Conservation (phyloP, 441 rosid species). For the Omphalea diandra region DNA sequence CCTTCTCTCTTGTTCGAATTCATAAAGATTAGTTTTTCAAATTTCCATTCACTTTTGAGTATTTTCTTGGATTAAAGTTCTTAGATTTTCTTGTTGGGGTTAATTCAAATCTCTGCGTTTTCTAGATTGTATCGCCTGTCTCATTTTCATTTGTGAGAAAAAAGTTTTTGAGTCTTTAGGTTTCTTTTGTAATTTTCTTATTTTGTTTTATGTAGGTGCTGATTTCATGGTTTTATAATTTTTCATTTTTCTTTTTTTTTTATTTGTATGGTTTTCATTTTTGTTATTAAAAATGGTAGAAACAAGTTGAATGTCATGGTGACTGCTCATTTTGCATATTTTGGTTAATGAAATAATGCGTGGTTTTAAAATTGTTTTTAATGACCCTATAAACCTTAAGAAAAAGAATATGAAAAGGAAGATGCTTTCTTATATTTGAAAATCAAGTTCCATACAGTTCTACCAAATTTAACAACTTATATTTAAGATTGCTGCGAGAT, state of each 20-base stretch:
- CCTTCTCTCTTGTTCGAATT: conserved; percentile 1
- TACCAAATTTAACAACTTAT: neutral
- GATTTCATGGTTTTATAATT: neutral
- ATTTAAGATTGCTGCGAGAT: no score
- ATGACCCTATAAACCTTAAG: neutral
- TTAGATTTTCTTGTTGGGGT: neutral
- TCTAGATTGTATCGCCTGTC: neutral
- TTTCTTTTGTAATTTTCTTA: neutral
- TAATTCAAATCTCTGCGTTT: conserved; percentile 7
- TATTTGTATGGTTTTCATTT: neutral
- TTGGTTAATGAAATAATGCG: neutral
- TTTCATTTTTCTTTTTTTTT: neutral
- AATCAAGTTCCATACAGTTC: conserved; percentile 5
- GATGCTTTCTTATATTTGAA: neutral
- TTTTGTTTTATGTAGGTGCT: no score
- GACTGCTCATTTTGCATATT: conserved; percentile 2
- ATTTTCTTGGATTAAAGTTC: neutral
- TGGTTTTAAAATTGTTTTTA: no score
- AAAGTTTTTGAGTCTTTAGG: no score
- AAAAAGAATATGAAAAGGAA: conserved; percentile 4
- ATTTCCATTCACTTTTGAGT: no score
- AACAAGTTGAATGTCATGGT: conserved; percentile 5
- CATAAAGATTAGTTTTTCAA: conserved; percentile 8
- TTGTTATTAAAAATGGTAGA: conserved; percentile 2
- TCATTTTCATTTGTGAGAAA: neutral